A percentile compares a stretch with the other conserved stretches of the same genome.
Conservation (phyloP, 1,139 yeast genomes). For the Kodamaea suecica region DNA sequence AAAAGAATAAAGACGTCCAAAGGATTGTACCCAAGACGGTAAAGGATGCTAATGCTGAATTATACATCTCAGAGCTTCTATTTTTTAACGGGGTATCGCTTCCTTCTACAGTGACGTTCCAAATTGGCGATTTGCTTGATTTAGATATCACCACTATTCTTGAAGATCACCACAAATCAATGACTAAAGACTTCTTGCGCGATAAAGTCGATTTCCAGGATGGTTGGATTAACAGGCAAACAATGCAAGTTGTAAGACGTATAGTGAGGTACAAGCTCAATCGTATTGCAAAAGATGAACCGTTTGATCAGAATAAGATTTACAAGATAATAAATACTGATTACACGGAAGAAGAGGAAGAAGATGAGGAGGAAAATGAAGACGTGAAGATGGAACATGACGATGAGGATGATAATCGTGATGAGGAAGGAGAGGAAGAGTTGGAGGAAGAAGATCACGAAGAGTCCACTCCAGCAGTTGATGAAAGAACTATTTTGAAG, state of each 20-base stretch:
- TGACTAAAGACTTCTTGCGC: conserved; percentile 43
- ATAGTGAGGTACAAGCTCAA: conserved; percentile 71
- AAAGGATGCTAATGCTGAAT: conserved; percentile 11
- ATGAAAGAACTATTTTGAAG: conserved; percentile 26
- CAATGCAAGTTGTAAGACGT: conserved; percentile 61
- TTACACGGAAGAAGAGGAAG: conserved; percentile 31
- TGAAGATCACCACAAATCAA: conserved; percentile 28
- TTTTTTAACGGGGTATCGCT: conserved; percentile 69
- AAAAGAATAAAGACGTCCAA: conserved; percentile 5
- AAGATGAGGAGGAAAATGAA: conserved; percentile 18
- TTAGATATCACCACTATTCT: conserved; percentile 55
- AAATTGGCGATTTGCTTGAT: conserved; percentile 78
- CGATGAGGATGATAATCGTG: conserved; percentile 17
- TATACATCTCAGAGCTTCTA: conserved; percentile 46
- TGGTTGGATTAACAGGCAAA: conserved; percentile 75
- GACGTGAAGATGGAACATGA: conserved; percentile 21
- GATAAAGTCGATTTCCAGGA: conserved; percentile 44
- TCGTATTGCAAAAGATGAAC: conserved; percentile 46
- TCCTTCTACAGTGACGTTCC: conserved; percentile 71
- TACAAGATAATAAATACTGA: conserved; percentile 41
- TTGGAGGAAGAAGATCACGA: conserved; percentile 16
- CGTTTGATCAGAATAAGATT: conserved; percentile 39
- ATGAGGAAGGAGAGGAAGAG: conserved; percentile 12
- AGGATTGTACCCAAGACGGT: conserved; percentile 20
- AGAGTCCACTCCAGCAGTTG: conserved; percentile 14